Evolutionary conservation across 495 filamentous ascomycete genomes (phyloP).

Genomic region (Xylaria venustula): DNA sequence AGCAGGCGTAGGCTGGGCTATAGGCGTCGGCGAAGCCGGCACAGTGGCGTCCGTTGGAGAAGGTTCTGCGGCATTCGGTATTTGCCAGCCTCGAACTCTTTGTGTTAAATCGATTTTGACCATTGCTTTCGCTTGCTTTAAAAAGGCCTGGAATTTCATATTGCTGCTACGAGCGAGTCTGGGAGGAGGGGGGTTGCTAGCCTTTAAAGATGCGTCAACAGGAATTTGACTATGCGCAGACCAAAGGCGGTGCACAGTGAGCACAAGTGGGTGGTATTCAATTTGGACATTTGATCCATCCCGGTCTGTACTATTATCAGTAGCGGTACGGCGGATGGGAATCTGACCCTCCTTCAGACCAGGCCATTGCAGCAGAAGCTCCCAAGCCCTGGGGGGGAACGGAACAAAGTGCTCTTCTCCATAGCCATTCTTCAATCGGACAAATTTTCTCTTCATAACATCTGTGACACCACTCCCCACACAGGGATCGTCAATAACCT

Average conservation of each 20-base stretch:
- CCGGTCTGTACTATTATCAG: slow-evolving; percentile 61
- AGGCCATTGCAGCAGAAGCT: slow-evolving; percentile 78
- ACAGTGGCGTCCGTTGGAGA: slow-evolving; percentile 3
- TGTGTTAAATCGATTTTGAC: slow-evolving; percentile 61
- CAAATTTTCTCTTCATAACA: slow-evolving; percentile 51
- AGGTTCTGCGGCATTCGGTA: slow-evolving; percentile 40
- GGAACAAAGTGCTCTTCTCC: slow-evolving; percentile 71
- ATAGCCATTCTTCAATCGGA: slow-evolving; percentile 74
- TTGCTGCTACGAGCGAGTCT: slow-evolving; percentile 67
- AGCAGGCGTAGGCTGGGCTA: slow-evolving; percentile 25
- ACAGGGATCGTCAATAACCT: slow-evolving; percentile 44
- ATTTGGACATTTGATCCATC: slow-evolving; percentile 69
- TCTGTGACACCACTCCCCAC: slow-evolving; percentile 31
- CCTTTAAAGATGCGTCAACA: slow-evolving; percentile 59
- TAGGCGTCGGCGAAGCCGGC: slow-evolving; percentile 23
- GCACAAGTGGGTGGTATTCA: slow-evolving; percentile 81
- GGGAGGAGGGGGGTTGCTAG: slow-evolving; percentile 54
- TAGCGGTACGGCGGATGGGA: slow-evolving; percentile 71
- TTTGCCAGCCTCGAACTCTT: slow-evolving; percentile 79
- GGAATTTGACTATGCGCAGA: slow-evolving; percentile 50
- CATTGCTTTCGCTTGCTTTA: slow-evolving; percentile 67
- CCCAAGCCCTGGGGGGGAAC: slow-evolving; percentile 77
- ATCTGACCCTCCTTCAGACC: slow-evolving; percentile 68
- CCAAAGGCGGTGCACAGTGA: slow-evolving; percentile 79
- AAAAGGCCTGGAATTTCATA: slow-evolving; percentile 65